Percentiles rank a stretch among this genome's conserved stretches.
phyloP scores from a whole-genome alignment of 768 basidiomycete species.

The Mycena rosella region DNA sequence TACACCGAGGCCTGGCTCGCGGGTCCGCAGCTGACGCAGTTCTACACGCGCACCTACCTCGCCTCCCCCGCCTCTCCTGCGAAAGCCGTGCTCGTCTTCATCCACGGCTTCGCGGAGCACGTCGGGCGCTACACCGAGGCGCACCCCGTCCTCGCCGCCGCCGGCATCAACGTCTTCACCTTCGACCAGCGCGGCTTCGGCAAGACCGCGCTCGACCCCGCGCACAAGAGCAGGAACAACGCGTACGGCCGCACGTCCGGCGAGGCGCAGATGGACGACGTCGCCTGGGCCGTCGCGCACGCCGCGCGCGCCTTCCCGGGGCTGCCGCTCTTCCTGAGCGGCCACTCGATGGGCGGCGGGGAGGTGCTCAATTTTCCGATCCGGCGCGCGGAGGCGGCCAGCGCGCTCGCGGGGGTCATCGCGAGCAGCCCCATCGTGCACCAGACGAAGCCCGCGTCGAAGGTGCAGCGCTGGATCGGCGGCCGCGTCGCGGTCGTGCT shows the following conservation, averaged over 20 bases:
- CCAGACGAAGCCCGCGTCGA: slow-evolving; percentile 71
- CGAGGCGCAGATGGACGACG: slow-evolving; percentile 73
- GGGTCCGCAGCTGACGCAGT: slow-evolving; percentile 68
- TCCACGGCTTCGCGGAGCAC: slow-evolving; percentile 87
- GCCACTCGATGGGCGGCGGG: slow-evolving; percentile 88
- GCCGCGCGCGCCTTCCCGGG: slow-evolving; percentile 59
- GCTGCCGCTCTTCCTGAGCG: slow-evolving; percentile 77
- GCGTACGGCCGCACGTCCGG: slow-evolving; percentile 75
- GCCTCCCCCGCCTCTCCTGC: slow-evolving; percentile 51
- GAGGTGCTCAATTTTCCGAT: slow-evolving; percentile 72
- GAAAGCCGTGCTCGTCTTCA: slow-evolving; percentile 73
- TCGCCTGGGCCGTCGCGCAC: slow-evolving; percentile 75
- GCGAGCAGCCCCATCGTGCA: slow-evolving; percentile 75
- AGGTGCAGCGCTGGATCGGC: slow-evolving; percentile 65
- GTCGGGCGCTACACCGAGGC: slow-evolving; percentile 78
- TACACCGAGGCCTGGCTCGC: slow-evolving; percentile 69
- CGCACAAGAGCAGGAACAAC: slow-evolving; percentile 65
- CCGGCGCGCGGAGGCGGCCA: slow-evolving; percentile 46
- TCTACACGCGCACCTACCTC: slow-evolving; percentile 78
- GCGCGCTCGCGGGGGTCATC: slow-evolving; percentile 72
- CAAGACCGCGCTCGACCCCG: slow-evolving; percentile 72
- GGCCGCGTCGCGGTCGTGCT: slow-evolving; percentile 58
- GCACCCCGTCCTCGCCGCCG: slow-evolving; percentile 65
- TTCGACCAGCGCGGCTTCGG: slow-evolving; percentile 89
- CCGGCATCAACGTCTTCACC: slow-evolving; percentile 74